Percentiles rank a stretch among this genome's conserved stretches.
Conservation (phyloP, 495 filamentous ascomycete genomes). For the Pseudotulostoma volvatum region DNA sequence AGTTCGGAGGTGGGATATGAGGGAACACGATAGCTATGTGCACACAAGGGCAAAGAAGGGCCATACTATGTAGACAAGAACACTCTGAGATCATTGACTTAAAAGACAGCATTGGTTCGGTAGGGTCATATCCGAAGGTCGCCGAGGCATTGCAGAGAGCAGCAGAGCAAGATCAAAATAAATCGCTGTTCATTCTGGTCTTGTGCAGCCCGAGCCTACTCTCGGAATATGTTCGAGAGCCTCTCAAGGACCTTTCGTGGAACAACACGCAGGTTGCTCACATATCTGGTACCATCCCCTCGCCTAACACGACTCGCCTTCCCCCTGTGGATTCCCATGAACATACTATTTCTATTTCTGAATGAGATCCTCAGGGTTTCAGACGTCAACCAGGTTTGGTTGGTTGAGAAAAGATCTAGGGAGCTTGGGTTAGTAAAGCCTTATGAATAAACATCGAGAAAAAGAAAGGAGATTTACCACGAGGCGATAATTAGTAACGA, state of each 20-base stretch:
- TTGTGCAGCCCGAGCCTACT: too few relatives aligned
- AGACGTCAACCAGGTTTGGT: slow-evolving; percentile 8
- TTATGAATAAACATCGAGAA: background rate
- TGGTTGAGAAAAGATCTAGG: background rate
- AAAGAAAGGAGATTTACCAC: too few relatives aligned
- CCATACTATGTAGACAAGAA: too few relatives aligned
- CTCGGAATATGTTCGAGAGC: slow-evolving; percentile 1
- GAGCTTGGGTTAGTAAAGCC: background rate
- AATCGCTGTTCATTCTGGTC: too few relatives aligned
- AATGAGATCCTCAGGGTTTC: slow-evolving; percentile 4
- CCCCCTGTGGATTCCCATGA: slow-evolving; percentile 5
- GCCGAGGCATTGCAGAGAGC: too few relatives aligned
- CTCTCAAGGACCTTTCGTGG: slow-evolving; percentile 1
- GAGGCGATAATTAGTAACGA: slow-evolving; percentile 4
- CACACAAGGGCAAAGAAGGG: too few relatives aligned
- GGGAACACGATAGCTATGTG: too few relatives aligned
- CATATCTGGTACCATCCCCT: background rate
- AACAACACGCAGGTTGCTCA: slow-evolving; percentile 3
- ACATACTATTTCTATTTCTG: slow-evolving; percentile 7
- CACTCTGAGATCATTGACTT: too few relatives aligned
- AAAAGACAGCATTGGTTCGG: too few relatives aligned
- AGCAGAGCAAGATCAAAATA: too few relatives aligned
- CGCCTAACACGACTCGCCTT: slow-evolving; percentile 7
- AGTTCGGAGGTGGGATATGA: too few relatives aligned
- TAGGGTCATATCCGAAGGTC: too few relatives aligned